Base-by-base conservation (phyloP, 73 alveolate genomes). In the Breviolum minutum region DNA sequence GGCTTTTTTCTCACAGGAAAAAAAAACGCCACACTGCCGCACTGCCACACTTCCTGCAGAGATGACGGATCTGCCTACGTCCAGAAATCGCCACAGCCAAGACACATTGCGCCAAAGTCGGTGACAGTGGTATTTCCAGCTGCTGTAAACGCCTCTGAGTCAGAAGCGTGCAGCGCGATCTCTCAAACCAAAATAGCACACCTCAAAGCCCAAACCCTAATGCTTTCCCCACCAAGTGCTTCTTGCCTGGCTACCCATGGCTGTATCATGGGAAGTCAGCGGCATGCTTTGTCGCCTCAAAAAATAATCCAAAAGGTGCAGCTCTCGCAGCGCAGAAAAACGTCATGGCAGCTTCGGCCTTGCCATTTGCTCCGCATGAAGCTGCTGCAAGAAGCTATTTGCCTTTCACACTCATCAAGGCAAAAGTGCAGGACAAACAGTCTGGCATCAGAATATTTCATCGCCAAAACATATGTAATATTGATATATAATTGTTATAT, bases 61-160 rank as follows among this genome's bases (percentile, higher is more conserved):
- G 54, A 40, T 40, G 54, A 40, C 3, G 54, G 54, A 40, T 40
- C 54, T 40, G 54, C 54, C 54, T 0, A 40, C 54, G 54, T 40
- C 5, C 54, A 40, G 54, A 40, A 0, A 40, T 40, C 3, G 54
- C 54, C 27, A 12, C 61, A n/a, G 22, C 98, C 98, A 61, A 63
- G 90, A 12, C 76, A 80, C 98, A 92, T 92, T 27, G 98, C 98
- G 40, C 91, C 98, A 76, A 92, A 92, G 98, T 92, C 98, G 12
- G 80, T 16, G 87, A 48, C 64, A 60, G 98, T 84, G 48, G 90
- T 54, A 64, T 32, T 73, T 17, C 98, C 98, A 61, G 27, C 40
- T n/a, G 98, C 98, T 0, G 98, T 92, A 30, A 80, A 92, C 2
- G 98, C 98, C 98, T 92, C 79, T 26, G 26, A 24, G n/a, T 68